Evolutionary conservation across 164 flowering plant species (phyloP).

Genomic region (Magnolia sinica): DNA sequence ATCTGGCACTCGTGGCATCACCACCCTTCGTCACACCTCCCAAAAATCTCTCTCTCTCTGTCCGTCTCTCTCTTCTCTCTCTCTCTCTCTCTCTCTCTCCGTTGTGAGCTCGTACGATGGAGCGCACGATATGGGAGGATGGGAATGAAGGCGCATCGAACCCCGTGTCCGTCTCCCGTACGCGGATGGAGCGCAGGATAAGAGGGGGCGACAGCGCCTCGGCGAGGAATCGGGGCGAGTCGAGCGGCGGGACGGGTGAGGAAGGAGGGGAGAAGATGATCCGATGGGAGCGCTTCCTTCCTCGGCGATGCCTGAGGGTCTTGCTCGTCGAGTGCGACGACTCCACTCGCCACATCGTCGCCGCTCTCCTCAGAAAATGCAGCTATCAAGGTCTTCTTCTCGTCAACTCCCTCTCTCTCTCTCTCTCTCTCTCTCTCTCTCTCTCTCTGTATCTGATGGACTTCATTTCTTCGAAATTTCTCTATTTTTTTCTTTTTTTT

Average conservation of each 20-base stretch:
- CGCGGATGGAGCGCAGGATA: neutral
- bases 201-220: neutral
- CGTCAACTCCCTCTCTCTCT: neutral
- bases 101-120: neutral
- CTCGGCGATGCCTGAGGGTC: slow-evolving; percentile 51
- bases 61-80: too few species aligned
- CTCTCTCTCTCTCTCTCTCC: too few species aligned
- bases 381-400: slow-evolving; percentile 59
- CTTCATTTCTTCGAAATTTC: neutral
- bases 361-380: slow-evolving; percentile 72
- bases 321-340: slow-evolving; percentile 71
- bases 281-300: slow-evolving; percentile 73
- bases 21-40: neutral
- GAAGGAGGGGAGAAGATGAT: slow-evolving; percentile 25
- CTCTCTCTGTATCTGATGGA: neutral
- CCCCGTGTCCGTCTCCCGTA: neutral
- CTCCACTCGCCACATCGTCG: slow-evolving; percentile 72
- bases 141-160: neutral
- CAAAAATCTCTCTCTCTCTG: neutral
- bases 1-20: slow-evolving; percentile 7
- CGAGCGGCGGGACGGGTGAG: neutral
- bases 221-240: slow-evolving; percentile 7
- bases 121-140: slow-evolving; percentile 5
- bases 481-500: neutral
- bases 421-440: neutral